phyloP scores from a whole-genome alignment of 495 filamentous ascomycete species.

The Aspergillus haitiensis region DNA sequence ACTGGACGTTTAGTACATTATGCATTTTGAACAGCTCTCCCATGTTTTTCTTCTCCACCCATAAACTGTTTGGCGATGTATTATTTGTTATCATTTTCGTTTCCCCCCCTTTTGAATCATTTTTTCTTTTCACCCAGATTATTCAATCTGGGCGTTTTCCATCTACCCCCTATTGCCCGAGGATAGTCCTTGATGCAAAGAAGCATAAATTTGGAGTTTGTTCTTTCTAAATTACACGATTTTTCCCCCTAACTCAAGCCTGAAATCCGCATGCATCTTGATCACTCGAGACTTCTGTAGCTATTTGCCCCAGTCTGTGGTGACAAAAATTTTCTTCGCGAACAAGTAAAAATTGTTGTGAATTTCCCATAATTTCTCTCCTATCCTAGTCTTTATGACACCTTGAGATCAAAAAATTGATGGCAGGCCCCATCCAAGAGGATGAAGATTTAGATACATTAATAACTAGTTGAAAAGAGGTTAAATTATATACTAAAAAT shows the following conservation, averaged over 20 bases:
- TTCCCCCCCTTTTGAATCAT: background rate
- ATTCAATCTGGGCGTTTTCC: background rate
- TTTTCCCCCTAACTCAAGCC: background rate
- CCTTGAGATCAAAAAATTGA: no score
- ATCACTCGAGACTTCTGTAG: background rate
- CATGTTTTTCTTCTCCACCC: slow-evolving; percentile 3
- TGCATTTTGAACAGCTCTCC: slow-evolving; percentile 20
- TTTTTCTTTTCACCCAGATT: slow-evolving; percentile 1
- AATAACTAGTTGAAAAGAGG: no score
- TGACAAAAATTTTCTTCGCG: background rate
- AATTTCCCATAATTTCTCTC: background rate
- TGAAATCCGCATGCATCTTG: background rate
- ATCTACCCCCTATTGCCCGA: background rate
- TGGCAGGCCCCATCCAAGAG: no score
- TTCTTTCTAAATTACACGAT: slow-evolving; percentile 3
- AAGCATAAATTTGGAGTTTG: slow-evolving; percentile 22
- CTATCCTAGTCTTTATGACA: no score
- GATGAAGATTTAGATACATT: no score
- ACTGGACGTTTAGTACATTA: slow-evolving; percentile 14
- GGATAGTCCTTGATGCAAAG: slow-evolving; percentile 7
- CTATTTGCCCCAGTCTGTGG: background rate
- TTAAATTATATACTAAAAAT: no score
- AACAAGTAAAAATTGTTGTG: background rate
- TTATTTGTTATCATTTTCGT: slow-evolving; percentile 13
- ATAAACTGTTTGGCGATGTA: slow-evolving; percentile 17